Percentiles rank a stretch among this genome's conserved stretches.
phyloP scores from a whole-genome alignment of 2,329 filamentous ascomycete genomes.

The Beauveria australis region DNA sequence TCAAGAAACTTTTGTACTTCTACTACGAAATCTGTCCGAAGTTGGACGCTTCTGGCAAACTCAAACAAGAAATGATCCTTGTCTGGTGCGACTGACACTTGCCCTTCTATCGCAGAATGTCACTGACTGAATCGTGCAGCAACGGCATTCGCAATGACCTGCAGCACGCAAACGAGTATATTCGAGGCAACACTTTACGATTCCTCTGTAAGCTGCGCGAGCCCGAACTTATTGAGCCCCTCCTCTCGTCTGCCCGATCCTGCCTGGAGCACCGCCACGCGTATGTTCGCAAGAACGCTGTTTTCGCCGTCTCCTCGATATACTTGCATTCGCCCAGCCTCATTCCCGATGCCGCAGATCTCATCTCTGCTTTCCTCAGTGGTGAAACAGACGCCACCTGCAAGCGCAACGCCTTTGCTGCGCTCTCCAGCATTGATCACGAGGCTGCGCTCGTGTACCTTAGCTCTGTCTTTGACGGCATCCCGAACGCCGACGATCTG shows the following conservation, averaged over 20 bases:
- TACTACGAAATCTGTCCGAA: slow-evolving; percentile 99
- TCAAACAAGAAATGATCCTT: slow-evolving; percentile 99
- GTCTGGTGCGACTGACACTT: slow-evolving; percentile 61
- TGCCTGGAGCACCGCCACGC: slow-evolving; percentile 95
- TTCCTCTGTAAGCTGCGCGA: slow-evolving; percentile 96
- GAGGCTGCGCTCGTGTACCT: slow-evolving; percentile 86
- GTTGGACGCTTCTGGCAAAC: slow-evolving; percentile 80
- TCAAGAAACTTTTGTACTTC: slow-evolving; percentile 98
- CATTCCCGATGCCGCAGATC: slow-evolving; percentile 90
- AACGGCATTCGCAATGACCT: slow-evolving; percentile 97
- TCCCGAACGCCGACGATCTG: slow-evolving; percentile 89
- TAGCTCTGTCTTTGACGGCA: slow-evolving; percentile 81
- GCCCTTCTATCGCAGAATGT: neutral
- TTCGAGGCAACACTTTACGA: slow-evolving; percentile 93
- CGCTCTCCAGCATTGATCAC: slow-evolving; percentile 83
- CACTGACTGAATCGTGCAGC: slow-evolving; percentile 37
- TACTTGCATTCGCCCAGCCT: slow-evolving; percentile 82
- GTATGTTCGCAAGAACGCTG: slow-evolving; percentile 96
- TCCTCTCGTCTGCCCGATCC: slow-evolving; percentile 82
- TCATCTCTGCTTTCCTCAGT: slow-evolving; percentile 83
- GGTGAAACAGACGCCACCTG: slow-evolving; percentile 89
- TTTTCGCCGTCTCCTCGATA: slow-evolving; percentile 89
- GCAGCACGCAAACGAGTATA: slow-evolving; percentile 96
- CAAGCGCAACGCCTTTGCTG: slow-evolving; percentile 96
- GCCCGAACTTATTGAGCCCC: slow-evolving; percentile 89